Conservation (phyloP, 2,329 filamentous ascomycete genomes). For the Coleophoma cylindrospora region DNA sequence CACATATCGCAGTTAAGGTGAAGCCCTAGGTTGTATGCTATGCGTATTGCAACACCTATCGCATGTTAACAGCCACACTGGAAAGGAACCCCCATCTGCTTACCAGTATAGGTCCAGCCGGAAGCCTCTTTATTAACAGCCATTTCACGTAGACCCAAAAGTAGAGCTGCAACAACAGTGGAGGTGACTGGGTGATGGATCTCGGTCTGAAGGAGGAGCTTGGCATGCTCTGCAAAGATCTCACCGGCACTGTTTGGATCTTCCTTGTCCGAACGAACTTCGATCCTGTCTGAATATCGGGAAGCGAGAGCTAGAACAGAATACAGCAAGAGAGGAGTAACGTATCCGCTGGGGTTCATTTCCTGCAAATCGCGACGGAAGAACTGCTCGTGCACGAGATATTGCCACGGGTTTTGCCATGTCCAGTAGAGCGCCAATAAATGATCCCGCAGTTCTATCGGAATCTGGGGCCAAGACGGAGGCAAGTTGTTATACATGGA, state of each 20-base stretch:
- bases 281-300: background rate
- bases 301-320: background rate
- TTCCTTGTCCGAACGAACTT: background rate
- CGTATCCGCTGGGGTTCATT: background rate
- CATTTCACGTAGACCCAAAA: background rate
- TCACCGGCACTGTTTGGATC: background rate
- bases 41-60: background rate
- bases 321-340: background rate
- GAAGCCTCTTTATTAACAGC: background rate
- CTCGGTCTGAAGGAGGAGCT: background rate
- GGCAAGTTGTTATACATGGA: background rate
- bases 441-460: background rate
- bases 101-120: background rate
- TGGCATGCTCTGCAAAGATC: background rate
- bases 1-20: background rate
- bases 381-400: background rate
- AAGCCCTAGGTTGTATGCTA: background rate
- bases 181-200: background rate
- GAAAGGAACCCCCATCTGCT: too few species aligned
- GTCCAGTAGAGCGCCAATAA: background rate
- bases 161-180: background rate
- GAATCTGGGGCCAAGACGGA: background rate
- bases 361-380: background rate
- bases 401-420: background rate
- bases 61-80: too few species aligned